These are phyloP conservation scores for Hypomyces rosellus DNA, from an alignment of 2,329 filamentous ascomycete genomes.

Conservation along the genomic window DNA sequence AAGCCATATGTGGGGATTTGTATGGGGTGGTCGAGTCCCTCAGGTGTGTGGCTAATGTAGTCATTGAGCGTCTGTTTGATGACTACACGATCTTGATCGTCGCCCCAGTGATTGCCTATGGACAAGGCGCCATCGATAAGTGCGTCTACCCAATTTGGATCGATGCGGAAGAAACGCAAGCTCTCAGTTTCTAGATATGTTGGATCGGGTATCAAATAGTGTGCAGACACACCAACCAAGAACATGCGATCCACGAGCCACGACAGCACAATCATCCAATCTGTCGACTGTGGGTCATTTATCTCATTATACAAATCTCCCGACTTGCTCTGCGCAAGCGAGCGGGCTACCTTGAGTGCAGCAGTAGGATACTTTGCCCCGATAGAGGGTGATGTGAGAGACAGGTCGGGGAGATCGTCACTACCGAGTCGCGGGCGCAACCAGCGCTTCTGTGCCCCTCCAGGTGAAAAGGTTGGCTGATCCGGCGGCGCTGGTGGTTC, in stretches of 20 bases:
- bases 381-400: background rate
- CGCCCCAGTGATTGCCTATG: conserved; percentile 31
- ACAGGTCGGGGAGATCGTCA: background rate
- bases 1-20: conserved; percentile 35
- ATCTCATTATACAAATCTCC: conserved; percentile 14
- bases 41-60: conserved; percentile 18
- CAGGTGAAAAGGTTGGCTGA: background rate
- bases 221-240: conserved; percentile 31
- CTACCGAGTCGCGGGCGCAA: background rate
- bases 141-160: conserved; percentile 35
- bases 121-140: conserved; percentile 39
- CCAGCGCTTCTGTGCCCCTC: conserved; percentile 5
- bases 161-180: conserved; percentile 40
- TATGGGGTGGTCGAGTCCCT: conserved; percentile 14
- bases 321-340: background rate
- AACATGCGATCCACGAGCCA: conserved; percentile 34
- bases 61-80: conserved; percentile 26
- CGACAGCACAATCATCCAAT: conserved; percentile 31
- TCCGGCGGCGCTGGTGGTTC: background rate
- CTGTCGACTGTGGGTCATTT: conserved; percentile 26
- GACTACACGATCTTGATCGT: conserved; percentile 18
- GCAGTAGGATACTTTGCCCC: conserved; percentile 1
- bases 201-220: conserved; percentile 35
- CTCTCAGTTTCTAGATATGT: conserved; percentile 29
- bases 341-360: background rate